Evolutionary conservation across 2,329 filamentous ascomycete genomes (phyloP).

Genomic region (Elsinoe fawcettii): DNA sequence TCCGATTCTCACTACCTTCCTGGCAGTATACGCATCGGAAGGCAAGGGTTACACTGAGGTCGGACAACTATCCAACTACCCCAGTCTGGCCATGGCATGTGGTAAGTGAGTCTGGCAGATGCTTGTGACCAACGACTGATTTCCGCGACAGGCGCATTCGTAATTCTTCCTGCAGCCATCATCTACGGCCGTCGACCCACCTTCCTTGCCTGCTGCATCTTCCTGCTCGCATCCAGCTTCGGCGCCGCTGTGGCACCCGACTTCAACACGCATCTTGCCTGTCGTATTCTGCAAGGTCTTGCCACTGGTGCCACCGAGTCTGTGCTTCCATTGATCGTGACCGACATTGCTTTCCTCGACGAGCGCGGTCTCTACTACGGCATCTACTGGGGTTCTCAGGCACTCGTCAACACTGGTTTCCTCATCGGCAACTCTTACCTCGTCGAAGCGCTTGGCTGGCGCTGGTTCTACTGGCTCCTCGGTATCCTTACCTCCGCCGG

Average conservation of each 20-base stretch:
- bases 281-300: constrained; percentile 31
- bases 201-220: constrained; percentile 25
- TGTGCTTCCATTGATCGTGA: constrained; percentile 34
- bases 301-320: constrained; percentile 36
- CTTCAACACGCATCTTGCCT: constrained; percentile 32
- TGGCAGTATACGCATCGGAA: constrained; percentile 26
- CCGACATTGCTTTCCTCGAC: constrained; percentile 37
- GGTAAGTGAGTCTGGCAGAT: constrained; percentile 20
- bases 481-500: constrained; percentile 31
- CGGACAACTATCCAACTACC: constrained; percentile 32
- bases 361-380: constrained; percentile 33
- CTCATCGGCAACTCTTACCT: constrained; percentile 33
- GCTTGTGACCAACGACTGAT: background rate
- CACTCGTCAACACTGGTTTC: constrained; percentile 28
- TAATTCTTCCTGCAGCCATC: constrained; percentile 35
- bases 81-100: constrained; percentile 35
- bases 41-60: constrained; percentile 25
- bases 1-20: constrained; percentile 30
- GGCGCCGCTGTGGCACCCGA: constrained; percentile 29
- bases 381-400: constrained; percentile 36
- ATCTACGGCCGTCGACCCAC: constrained; percentile 34
- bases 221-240: constrained; percentile 30
- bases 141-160: constrained; percentile 22
- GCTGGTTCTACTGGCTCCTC: constrained; percentile 39
- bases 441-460: constrained; percentile 32